Base-by-base conservation (phyloP, 140 eudicot genomes). In the Stevia rebaudiana region DNA sequence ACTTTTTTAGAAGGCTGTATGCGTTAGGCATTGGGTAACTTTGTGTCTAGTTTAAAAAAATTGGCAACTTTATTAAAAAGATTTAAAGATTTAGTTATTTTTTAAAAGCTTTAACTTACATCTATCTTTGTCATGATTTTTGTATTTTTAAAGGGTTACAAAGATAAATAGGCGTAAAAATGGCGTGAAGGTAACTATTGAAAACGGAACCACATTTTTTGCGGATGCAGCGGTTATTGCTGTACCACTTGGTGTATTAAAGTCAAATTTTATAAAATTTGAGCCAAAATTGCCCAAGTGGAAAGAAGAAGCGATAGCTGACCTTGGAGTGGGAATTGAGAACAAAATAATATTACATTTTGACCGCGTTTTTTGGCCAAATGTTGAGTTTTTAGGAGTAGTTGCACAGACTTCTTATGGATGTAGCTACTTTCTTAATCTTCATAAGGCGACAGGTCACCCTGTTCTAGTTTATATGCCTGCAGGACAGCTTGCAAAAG, bases 341-440 rank as follows among this genome's bases (percentile, higher is more conserved):
- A 94, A 94, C 80, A 94, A 94, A 73, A 86, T 94, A 54, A 63
- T 86, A n/a, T 71, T 94, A 83, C 95, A 94, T 82, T 94, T 94
- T 63, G 88, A 88, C 43, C 68, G 83, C 52, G 97, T 94, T 10
- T 94, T 94, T 76, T 94, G 97, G 97, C 99, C 99, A 28, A 94
- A 89, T 64, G 99, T 94, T 39, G 99, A 94, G 77, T 94, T 94
- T 74, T 64, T 94, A 81, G 99, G 99, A 63, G 99, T 94, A 16
- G 99, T 94, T 78, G 82, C 99, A 5, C 88, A 83, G 52, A 85
- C 94, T 50, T 83, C 99, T 17, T 86, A 94, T 51, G 88, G 67
- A 53, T 94, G 99, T 83, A 89, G 99, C 72, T 94, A 94, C 79
- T 94, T 94, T 67, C 83, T 94, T 47, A 94, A 94, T 69, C 95